These are phyloP conservation scores for Pistacia integerrima DNA, from an alignment of 345 rosid genomes.

Conservation along the genomic window DNA sequence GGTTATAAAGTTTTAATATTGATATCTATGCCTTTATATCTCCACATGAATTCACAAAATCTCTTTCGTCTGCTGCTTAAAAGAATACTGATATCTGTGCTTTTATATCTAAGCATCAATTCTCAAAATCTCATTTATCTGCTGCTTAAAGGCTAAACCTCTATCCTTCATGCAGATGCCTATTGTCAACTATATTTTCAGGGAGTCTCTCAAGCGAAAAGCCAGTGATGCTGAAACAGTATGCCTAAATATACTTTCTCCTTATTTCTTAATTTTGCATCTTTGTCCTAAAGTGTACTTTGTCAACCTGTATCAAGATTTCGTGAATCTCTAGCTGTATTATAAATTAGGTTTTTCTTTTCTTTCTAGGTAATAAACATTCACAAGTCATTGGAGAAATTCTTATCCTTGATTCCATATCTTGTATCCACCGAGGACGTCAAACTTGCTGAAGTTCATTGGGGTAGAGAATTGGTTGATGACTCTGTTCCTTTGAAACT, in stretches of 20 bases:
- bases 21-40: not conserved
- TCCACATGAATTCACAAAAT: not conserved
- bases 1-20: not conserved
- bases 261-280: conserved; percentile 3
- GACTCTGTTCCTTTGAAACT: conserved; percentile 51
- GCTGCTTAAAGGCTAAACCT: conserved; percentile 14
- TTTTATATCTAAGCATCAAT: not conserved
- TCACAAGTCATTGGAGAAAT: conserved; percentile 56
- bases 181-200: conserved; percentile 70
- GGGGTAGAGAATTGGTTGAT: conserved; percentile 50
- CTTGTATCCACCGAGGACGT: conserved; percentile 46
- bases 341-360: conserved; percentile 14
- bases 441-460: conserved; percentile 45
- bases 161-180: conserved; percentile 48
- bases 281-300: not conserved
- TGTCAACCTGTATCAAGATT: conserved; percentile 2
- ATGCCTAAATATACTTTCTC: conserved; percentile 27
- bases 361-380: conserved; percentile 64
- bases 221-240: conserved; percentile 78
- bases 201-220: conserved; percentile 81
- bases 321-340: not conserved
- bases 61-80: not conserved
- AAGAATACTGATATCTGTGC: not conserved
- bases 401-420: conserved; percentile 58
- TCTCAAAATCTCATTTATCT: not conserved